phyloP scores from a whole-genome alignment of 1,284 basidiomycete genomes.

The Trichosporon coremiiforme region DNA sequence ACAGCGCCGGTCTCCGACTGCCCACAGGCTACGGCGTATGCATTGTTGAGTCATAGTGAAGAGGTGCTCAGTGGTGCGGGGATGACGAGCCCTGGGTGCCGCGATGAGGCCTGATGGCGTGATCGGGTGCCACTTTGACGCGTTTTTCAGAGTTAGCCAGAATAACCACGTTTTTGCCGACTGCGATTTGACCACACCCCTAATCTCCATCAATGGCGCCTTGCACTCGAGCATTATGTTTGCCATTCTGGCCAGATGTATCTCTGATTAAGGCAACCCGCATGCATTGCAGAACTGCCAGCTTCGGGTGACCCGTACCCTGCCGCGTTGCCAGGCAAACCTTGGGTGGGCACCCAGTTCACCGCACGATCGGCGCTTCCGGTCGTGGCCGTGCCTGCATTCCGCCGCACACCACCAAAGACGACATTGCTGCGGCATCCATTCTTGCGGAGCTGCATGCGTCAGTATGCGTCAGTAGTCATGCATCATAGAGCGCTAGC shows the following conservation, averaged over 20 bases:
- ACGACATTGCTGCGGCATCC: not conserved
- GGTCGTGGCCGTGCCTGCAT: not conserved
- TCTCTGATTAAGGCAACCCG: not conserved
- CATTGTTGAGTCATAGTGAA: conserved; percentile 9
- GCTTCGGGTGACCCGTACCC: not conserved
- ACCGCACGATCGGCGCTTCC: conserved; percentile 1
- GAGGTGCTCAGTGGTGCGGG: conserved; percentile 12
- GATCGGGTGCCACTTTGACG: conserved; percentile 15
- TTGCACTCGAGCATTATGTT: not conserved
- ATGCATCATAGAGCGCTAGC: not conserved
- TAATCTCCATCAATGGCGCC: conserved; percentile 10
- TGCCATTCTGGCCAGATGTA: not conserved
- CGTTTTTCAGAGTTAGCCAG: conserved; percentile 6
- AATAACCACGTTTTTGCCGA: conserved; percentile 13
- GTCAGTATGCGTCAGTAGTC: not conserved
- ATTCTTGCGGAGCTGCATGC: not conserved
- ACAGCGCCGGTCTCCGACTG: not conserved
- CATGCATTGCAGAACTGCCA: not conserved
- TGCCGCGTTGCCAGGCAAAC: not conserved
- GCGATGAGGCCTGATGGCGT: conserved; percentile 19
- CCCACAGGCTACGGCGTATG: not conserved
- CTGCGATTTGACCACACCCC: not conserved
- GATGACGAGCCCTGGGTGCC: not conserved
- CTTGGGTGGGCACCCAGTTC: not conserved
- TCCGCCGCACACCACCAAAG: not conserved